Conservation (phyloP, 495 filamentous ascomycete genomes). For the Neurospora sp. region DNA sequence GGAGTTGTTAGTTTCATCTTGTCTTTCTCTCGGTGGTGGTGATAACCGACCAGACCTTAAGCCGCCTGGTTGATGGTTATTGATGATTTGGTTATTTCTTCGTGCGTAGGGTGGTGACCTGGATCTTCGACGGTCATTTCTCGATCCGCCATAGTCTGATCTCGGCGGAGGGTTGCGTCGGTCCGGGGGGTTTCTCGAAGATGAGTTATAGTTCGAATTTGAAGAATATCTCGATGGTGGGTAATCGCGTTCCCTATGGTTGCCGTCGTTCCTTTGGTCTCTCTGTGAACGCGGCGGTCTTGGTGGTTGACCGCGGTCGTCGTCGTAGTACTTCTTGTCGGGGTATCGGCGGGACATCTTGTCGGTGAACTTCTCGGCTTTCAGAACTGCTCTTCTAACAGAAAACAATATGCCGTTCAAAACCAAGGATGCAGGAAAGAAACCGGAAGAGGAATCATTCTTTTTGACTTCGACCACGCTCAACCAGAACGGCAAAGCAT, state of each 20-base stretch:
- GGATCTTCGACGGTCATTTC: background rate
- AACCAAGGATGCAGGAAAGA: background rate
- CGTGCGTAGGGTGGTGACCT: background rate
- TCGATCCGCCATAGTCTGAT: background rate
- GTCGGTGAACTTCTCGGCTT: background rate
- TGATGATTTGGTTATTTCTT: background rate
- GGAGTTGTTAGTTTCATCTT: background rate
- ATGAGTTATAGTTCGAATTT: background rate
- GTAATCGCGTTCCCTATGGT: background rate
- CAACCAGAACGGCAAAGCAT: background rate
- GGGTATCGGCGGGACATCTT: background rate
- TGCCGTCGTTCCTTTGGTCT: background rate
- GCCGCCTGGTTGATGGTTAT: background rate
- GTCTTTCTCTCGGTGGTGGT: background rate
- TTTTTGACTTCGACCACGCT: background rate
- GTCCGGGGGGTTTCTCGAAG: background rate
- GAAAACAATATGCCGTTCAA: background rate
- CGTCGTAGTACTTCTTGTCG: background rate
- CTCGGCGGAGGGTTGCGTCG: background rate
- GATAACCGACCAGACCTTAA: background rate
- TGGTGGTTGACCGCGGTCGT: background rate
- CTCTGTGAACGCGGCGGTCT: background rate
- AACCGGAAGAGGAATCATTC: background rate
- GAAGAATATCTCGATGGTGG: background rate
- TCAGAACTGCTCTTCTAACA: background rate